Evolutionary conservation across 2,329 filamentous ascomycete genomes (phyloP).

Genomic region (Colletotrichum trifolii): DNA sequence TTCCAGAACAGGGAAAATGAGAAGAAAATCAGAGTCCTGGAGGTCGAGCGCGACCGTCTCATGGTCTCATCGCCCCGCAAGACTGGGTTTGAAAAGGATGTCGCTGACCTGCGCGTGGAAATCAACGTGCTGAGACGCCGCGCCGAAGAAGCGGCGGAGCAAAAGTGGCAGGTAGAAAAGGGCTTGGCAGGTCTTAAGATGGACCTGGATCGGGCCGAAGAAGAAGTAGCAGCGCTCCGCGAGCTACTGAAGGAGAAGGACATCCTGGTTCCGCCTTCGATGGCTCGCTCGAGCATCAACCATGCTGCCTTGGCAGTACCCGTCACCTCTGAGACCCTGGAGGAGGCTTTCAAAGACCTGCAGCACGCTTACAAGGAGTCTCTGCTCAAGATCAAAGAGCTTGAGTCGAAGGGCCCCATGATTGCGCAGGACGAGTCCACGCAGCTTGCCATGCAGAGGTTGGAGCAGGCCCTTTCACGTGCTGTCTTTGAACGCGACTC

Average conservation of each 20-base stretch:
- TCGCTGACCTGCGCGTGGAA: constrained; percentile 82
- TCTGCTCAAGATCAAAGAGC: constrained; percentile 71
- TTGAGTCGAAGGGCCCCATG: constrained; percentile 62
- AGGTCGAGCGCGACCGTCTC: constrained; percentile 81
- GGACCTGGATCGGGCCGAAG: constrained; percentile 94
- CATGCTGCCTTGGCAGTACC: constrained; percentile 44
- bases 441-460: constrained; percentile 68
- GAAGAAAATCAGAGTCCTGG: constrained; percentile 81
- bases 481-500: constrained; percentile 79
- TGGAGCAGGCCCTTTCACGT: constrained; percentile 75
- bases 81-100: constrained; percentile 85
- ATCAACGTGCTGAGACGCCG: constrained; percentile 85
- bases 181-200: constrained; percentile 90
- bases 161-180: constrained; percentile 97
- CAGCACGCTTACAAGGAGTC: constrained; percentile 77
- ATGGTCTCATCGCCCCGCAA: constrained; percentile 76
- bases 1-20: constrained; percentile 85
- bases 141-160: constrained; percentile 92
- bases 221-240: constrained; percentile 88
- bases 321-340: constrained; percentile 77
- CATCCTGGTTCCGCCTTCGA: constrained; percentile 75
- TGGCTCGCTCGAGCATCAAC: constrained; percentile 55
- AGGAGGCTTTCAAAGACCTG: constrained; percentile 79
- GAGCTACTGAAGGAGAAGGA: constrained; percentile 84
- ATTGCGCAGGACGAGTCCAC: constrained; percentile 66